phyloP scores from a whole-genome alignment of 139 green algal species.

The Picochlorum sp. region DNA sequence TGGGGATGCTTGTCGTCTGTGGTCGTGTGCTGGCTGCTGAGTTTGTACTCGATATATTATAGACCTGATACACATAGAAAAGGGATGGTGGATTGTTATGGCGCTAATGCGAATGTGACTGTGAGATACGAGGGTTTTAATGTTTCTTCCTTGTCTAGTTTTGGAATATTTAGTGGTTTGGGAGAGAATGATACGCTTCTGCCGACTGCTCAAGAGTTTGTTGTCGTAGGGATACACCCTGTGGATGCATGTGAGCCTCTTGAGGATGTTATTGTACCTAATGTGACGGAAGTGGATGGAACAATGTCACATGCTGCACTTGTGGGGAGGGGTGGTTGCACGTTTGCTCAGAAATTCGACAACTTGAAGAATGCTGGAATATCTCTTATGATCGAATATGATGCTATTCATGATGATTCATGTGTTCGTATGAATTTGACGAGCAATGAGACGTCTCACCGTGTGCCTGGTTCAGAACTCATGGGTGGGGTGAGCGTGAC shows the following conservation, averaged over 20 bases:
- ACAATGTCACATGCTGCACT: constrained; percentile 26
- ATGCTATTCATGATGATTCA: constrained; percentile 19
- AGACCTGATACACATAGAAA: no score
- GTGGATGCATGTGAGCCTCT: background rate
- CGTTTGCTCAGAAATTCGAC: constrained; percentile 50
- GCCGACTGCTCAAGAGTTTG: no score
- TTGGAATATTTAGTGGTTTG: no score
- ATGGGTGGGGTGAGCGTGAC: constrained; percentile 35
- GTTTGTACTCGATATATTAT: no score
- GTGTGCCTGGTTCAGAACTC: background rate
- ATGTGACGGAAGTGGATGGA: background rate
- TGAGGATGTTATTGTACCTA: background rate
- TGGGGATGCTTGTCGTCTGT: no score
- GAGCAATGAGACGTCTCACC: constrained; percentile 6
- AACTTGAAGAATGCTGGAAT: constrained; percentile 37
- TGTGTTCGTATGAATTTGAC: constrained; percentile 43
- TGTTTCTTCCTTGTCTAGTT: no score
- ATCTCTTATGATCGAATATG: constrained; percentile 45
- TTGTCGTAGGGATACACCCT: background rate
- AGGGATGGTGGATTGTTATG: no score
- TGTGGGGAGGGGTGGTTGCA: constrained; percentile 51
- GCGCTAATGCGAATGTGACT: no score
- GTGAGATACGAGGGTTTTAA: no score
- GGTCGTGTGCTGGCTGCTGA: no score
- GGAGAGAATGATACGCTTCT: no score